Evolutionary conservation across 2,329 filamentous ascomycete genomes (phyloP).

Genomic region (Aspergillus flavus): DNA sequence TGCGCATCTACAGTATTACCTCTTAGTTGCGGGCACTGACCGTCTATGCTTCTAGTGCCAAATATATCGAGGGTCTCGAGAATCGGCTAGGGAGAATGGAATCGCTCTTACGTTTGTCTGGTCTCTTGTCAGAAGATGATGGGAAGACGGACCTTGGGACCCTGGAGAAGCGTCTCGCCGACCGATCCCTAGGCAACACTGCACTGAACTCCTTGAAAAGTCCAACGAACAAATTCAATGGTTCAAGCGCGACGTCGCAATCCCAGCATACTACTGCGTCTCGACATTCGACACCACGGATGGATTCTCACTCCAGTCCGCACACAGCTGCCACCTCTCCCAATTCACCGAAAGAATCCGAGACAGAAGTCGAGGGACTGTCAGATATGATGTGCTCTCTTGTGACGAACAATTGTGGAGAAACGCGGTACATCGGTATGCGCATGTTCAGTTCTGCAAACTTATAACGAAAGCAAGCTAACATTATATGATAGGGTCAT

Average conservation of each 20-base stretch:
- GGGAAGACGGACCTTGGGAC: slow-evolving; percentile 84
- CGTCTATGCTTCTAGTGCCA: slow-evolving; percentile 63
- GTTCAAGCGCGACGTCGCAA: slow-evolving; percentile 27
- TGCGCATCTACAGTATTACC: background rate
- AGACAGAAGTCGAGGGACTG: slow-evolving; percentile 78
- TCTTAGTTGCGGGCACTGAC: slow-evolving; percentile 16
- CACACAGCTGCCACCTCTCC: slow-evolving; percentile 55
- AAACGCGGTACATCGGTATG: slow-evolving; percentile 92
- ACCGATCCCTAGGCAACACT: slow-evolving; percentile 45
- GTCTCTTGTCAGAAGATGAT: slow-evolving; percentile 82
- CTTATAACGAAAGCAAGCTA: background rate
- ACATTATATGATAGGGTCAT: slow-evolving; percentile 66
- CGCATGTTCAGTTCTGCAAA: background rate
- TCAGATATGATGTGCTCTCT: slow-evolving; percentile 99
- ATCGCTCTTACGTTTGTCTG: slow-evolving; percentile 81
- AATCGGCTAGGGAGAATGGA: slow-evolving; percentile 97
- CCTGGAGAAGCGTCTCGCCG: slow-evolving; percentile 73
- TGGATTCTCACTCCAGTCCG: slow-evolving; percentile 53
- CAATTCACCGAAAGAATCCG: slow-evolving; percentile 55
- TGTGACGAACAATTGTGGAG: slow-evolving; percentile 90
- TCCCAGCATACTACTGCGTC: slow-evolving; percentile 39
- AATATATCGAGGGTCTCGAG: slow-evolving; percentile 96
- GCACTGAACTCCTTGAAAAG: slow-evolving; percentile 38
- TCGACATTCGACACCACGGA: slow-evolving; percentile 50
- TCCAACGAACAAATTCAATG: slow-evolving; percentile 32